These are phyloP conservation scores for Pyracantha coccinea DNA, from an alignment of 331 rosid genomes.

Conservation along the genomic window DNA sequence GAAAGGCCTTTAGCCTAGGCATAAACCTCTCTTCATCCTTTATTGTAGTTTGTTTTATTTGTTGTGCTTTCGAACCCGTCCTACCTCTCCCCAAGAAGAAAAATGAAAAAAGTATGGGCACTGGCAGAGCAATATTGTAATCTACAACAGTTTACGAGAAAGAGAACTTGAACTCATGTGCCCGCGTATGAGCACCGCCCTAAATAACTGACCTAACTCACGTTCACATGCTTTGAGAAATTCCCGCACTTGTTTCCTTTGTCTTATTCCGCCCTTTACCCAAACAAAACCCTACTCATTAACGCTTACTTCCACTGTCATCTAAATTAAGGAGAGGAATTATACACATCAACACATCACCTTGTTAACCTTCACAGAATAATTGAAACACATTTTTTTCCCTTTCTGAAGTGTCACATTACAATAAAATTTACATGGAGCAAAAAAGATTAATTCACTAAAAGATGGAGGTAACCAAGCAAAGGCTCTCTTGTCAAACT, in stretches of 20 bases:
- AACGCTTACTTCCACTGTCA: no score
- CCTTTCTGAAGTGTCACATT: not conserved
- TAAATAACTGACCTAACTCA: not conserved
- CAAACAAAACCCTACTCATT: no score
- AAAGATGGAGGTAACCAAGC: not conserved
- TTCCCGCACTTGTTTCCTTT: no score
- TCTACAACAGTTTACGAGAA: not conserved
- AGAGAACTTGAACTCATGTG: not conserved
- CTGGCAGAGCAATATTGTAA: not conserved
- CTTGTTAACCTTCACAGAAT: not conserved
- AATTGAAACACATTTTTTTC: not conserved
- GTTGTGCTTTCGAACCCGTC: no score
- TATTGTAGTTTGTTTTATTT: no score
- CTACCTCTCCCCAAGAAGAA: no score
- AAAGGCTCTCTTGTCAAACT: not conserved
- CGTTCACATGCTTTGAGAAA: no score
- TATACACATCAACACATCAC: not conserved
- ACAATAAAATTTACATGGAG: not conserved
- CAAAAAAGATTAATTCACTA: not conserved
- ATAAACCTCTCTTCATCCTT: no score
- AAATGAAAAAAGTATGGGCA: no score
- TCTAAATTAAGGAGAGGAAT: no score
- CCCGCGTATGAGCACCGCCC: rapidly evolving
- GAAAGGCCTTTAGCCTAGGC: no score
- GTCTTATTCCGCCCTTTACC: no score